phyloP scores from a whole-genome alignment of 2,329 filamentous ascomycete species.

The Biscogniauxia marginata region DNA sequence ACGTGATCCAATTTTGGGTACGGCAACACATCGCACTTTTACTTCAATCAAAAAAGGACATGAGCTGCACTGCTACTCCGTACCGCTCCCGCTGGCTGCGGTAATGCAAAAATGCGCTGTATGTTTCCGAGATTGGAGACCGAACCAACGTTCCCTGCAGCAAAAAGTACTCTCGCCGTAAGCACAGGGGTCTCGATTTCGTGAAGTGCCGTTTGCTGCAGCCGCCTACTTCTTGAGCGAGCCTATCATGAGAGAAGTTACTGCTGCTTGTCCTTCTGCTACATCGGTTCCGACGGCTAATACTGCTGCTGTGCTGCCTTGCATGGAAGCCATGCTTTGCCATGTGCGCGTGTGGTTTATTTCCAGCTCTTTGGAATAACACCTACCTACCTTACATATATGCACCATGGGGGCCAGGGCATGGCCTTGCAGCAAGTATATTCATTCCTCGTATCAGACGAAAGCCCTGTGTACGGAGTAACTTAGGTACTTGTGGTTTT shows the following conservation, averaged over 20 bases:
- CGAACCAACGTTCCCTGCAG: background rate
- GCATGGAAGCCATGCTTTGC: background rate
- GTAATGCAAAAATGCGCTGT: background rate
- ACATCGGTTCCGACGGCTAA: background rate
- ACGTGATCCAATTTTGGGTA: background rate
- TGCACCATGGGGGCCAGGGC: background rate
- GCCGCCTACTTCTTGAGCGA: too few species aligned
- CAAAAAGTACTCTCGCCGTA: background rate
- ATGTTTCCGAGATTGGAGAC: background rate
- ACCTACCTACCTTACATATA: background rate
- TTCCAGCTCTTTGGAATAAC: background rate
- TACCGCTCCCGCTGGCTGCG: background rate
- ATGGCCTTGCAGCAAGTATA: background rate
- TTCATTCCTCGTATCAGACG: background rate
- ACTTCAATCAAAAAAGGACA: background rate
- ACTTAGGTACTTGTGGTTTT: background rate
- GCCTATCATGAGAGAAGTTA: background rate
- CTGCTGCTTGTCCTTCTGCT: background rate
- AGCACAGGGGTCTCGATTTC: background rate
- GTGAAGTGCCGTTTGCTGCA: too few species aligned
- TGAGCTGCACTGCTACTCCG: background rate
- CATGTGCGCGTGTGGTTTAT: background rate
- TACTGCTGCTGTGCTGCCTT: background rate
- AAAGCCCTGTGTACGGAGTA: too few species aligned
- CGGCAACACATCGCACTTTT: background rate